Percentiles rank a stretch among this genome's conserved stretches.
phyloP scores from a whole-genome alignment of 768 basidiomycete genomes.

The Mycena epipterygia region DNA sequence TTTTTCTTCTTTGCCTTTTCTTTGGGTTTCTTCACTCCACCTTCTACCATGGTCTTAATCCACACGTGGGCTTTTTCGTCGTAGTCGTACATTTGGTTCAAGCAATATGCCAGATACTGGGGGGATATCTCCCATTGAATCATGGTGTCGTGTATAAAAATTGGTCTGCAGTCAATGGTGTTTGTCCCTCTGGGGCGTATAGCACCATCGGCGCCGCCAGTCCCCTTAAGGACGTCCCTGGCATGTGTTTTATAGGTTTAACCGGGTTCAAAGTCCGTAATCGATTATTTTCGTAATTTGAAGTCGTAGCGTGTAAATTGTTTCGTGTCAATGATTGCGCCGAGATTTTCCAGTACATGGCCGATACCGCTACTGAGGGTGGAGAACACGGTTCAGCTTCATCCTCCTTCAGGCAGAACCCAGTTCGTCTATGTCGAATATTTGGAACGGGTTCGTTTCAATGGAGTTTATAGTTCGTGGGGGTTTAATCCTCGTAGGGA shows the following conservation, averaged over 20 bases:
- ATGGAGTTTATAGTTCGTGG: background rate
- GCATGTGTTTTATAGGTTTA: no score
- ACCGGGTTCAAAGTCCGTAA: no score
- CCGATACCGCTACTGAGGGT: background rate
- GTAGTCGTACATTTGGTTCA: background rate
- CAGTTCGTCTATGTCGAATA: background rate
- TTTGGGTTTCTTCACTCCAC: background rate
- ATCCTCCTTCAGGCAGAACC: background rate
- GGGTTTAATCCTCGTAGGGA: background rate
- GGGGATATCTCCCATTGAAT: background rate
- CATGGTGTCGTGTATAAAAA: background rate
- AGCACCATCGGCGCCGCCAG: background rate
- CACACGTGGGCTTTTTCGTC: background rate
- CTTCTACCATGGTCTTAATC: background rate
- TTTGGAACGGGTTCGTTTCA: background rate
- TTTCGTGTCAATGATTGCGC: no score
- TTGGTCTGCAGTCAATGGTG: background rate
- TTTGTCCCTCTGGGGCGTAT: background rate
- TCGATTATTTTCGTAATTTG: no score
- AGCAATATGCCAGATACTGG: background rate
- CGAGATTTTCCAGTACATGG: background rate
- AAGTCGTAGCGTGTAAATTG: no score
- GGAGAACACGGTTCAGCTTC: background rate
- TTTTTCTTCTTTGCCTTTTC: background rate
- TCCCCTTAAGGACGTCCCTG: background rate